phyloP scores from a whole-genome alignment of 73 alveolate species.

The Durusdinium trenchii region DNA sequence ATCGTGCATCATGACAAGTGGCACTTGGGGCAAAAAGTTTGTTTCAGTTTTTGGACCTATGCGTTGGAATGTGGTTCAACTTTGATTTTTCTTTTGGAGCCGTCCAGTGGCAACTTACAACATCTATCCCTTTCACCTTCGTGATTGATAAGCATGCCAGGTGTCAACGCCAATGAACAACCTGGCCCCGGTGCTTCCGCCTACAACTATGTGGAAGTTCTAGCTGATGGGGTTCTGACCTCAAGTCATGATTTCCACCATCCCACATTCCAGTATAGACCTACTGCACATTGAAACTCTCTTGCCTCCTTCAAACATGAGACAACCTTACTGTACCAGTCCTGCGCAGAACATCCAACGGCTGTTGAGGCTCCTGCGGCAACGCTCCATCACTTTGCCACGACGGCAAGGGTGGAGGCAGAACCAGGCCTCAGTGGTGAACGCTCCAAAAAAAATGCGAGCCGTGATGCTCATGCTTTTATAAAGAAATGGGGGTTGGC shows the following conservation, averaged over 20 bases:
- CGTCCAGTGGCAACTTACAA: no score
- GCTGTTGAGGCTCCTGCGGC: slow-evolving; percentile 48
- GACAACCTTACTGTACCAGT: neutral
- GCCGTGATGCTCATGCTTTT: neutral
- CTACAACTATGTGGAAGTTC: slow-evolving; percentile 10
- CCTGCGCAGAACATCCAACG: neutral
- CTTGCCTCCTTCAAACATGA: no score
- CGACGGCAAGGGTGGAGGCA: neutral
- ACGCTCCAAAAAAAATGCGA: neutral
- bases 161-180: neutral
- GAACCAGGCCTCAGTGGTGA: neutral
- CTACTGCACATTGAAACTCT: no score
- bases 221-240: slow-evolving; percentile 23
- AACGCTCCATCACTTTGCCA: neutral
- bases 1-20: no score
- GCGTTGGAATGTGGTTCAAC: no score
- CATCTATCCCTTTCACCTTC: no score
- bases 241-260: no score
- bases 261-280: no score
- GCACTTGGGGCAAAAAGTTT: neutral
- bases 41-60: no score
- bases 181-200: neutral
- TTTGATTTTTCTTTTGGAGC: no score
- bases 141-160: neutral
- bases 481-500: slow-evolving; percentile 22